Evolutionary conservation across 2,329 filamentous ascomycete genomes (phyloP).

Genomic region (Claviceps maximensis): DNA sequence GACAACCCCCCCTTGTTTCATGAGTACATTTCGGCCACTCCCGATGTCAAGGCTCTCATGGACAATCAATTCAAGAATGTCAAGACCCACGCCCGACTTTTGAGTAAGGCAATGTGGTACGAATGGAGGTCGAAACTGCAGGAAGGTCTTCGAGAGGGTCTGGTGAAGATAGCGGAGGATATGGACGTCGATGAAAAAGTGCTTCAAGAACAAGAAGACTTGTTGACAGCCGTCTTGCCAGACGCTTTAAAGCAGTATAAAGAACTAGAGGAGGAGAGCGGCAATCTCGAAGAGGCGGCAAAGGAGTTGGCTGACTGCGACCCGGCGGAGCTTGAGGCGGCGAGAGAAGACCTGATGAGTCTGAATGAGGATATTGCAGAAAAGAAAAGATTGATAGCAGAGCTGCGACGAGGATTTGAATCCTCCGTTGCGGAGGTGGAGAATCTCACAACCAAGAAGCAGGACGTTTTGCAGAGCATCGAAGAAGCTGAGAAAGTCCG

Average conservation of each 20-base stretch:
- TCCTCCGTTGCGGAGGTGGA: constrained; percentile 54
- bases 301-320: constrained; percentile 68
- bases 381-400: constrained; percentile 54
- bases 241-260: constrained; percentile 46
- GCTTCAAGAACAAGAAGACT: constrained; percentile 52
- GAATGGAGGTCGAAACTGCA: constrained; percentile 90
- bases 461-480: constrained; percentile 60
- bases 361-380: constrained; percentile 56
- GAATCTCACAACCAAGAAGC: constrained; percentile 51
- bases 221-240: constrained; percentile 58
- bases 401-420: constrained; percentile 52
- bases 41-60: constrained; percentile 75
- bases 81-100: constrained; percentile 77
- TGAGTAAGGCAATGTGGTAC: constrained; percentile 97
- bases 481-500: constrained; percentile 68
- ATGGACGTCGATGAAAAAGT: constrained; percentile 61
- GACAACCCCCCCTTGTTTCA: constrained; percentile 86
- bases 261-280: constrained; percentile 47
- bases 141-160: constrained; percentile 64
- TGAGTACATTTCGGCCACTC: constrained; percentile 76
- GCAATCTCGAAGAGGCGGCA: constrained; percentile 57
- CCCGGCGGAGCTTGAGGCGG: constrained; percentile 59
- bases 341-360: constrained; percentile 53
- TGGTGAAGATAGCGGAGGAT: constrained; percentile 60
- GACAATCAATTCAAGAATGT: constrained; percentile 97